Percentiles rank a stretch among this genome's conserved stretches.
phyloP scores from a whole-genome alignment of 208 protist genomes.

The Trypanosoma scelopori region DNA sequence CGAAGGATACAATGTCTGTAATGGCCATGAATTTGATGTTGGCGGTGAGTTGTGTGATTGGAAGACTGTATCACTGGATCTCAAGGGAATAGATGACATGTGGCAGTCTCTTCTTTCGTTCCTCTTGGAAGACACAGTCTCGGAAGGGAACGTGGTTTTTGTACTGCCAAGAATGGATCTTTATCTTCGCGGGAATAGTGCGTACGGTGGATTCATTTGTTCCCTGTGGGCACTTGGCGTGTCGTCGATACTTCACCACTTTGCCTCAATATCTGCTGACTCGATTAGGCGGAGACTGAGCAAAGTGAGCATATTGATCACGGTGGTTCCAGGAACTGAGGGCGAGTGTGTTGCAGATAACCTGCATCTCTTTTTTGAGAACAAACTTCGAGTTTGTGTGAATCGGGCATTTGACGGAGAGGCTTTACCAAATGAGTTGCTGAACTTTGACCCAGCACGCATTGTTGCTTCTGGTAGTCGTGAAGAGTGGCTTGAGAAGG shows the following conservation, averaged over 20 bases:
- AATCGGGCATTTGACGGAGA: slow-evolving; percentile 17
- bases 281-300: slow-evolving; percentile 20
- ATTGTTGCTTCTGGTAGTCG: slow-evolving; percentile 2
- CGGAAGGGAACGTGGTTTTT: slow-evolving; percentile 14
- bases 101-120: slow-evolving; percentile 28
- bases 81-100: slow-evolving; percentile 27
- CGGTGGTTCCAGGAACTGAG: slow-evolving; percentile 28
- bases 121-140: slow-evolving; percentile 13
- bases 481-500: slow-evolving; percentile 31
- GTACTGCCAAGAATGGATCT: slow-evolving; percentile 43
- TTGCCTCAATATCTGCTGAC: slow-evolving; percentile 31
- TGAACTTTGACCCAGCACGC: background rate
- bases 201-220: slow-evolving; percentile 45
- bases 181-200: slow-evolving; percentile 30
- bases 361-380: slow-evolving; percentile 51
- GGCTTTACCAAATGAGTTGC: background rate
- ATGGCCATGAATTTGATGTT: background rate
- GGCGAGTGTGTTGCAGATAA: slow-evolving; percentile 34
- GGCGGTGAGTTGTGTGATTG: background rate
- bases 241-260: slow-evolving; percentile 37
- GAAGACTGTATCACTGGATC: slow-evolving; percentile 13
- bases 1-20: background rate
- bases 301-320: slow-evolving; percentile 30
- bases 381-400: slow-evolving; percentile 40
- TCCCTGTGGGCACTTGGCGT: slow-evolving; percentile 43